A percentile compares a stretch with the other conserved stretches of the same genome.
phyloP scores from a whole-genome alignment of 1,284 basidiomycete species.

The Irpex sp. region DNA sequence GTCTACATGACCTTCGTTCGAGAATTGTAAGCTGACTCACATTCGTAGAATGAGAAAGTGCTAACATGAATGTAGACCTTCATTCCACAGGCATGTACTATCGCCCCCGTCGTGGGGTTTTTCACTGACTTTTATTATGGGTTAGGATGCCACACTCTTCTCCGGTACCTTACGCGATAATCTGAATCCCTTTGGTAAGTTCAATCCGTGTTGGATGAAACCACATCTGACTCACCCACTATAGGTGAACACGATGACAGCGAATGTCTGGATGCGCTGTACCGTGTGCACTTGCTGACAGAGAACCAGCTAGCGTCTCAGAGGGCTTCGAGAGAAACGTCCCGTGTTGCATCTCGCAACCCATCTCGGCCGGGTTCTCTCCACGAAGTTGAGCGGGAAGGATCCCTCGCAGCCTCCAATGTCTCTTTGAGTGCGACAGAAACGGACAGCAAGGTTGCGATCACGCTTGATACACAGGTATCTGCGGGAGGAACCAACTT shows the following conservation, averaged over 20 bases:
- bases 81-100: conserved; percentile 55
- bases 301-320: conserved; percentile 43
- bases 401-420: conserved; percentile 27
- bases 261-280: conserved; percentile 68
- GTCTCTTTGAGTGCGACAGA: conserved; percentile 42
- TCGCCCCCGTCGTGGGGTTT: neutral
- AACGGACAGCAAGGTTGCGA: conserved; percentile 45
- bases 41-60: neutral
- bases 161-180: conserved; percentile 86
- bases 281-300: conserved; percentile 61
- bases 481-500: conserved; percentile 82
- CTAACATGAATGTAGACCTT: conserved; percentile 54
- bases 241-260: conserved; percentile 76
- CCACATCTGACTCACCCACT: conserved; percentile 12
- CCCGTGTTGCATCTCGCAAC: conserved; percentile 43
- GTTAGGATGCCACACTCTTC: conserved; percentile 79
- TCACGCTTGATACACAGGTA: conserved; percentile 71
- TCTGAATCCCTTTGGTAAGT: conserved; percentile 76
- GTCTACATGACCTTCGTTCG: conserved; percentile 79
- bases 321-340: conserved; percentile 42
- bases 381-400: conserved; percentile 30
- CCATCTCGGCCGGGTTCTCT: conserved; percentile 19
- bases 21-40: conserved; percentile 48
- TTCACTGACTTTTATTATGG: neutral
- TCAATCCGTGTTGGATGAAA: neutral